Conservation (phyloP, 129 eudicot species). For the sunflower (Helianthus annuus) region HanXRQr2.0-SUNRISE NC_035443.2:15558353-15558852, state of each 20-base stretch:
- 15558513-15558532: slow-evolving; percentile 14
- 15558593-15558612: background rate
- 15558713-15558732: no score
- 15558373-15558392: slow-evolving; percentile 34
- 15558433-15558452: slow-evolving; percentile 25
- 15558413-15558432: background rate
- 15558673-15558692: no score
- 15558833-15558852: no score
- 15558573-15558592: background rate
- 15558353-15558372: background rate
- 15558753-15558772: no score
- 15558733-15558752: no score
- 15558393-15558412: background rate
- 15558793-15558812: no score
- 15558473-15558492: slow-evolving; percentile 28
- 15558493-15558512: slow-evolving; percentile 11
- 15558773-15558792: no score
- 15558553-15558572: background rate
- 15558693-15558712: no score
- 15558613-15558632: no score
- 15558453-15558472: slow-evolving; percentile 23
- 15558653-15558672: no score
- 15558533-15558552: background rate
- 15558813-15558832: no score
- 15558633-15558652: no score